Base-by-base conservation (phyloP, 2,329 filamentous ascomycete species). In the Hypoxylon sp. region DNA sequence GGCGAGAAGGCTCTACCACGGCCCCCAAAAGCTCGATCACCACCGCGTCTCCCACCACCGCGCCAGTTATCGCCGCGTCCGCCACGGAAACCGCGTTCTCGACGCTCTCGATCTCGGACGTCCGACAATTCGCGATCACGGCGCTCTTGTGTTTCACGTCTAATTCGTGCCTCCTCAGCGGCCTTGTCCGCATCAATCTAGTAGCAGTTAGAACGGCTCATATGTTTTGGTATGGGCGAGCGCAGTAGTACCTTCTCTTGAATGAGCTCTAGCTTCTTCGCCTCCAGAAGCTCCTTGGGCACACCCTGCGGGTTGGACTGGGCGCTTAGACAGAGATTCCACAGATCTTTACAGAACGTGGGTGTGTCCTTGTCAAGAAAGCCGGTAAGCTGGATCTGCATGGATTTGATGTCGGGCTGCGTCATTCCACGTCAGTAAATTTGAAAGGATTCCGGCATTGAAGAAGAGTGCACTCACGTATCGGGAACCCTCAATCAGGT, bases 321-420 rank as follows among this genome's bases (percentile, higher is more conserved):
- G 8, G 93, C 96, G 78, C 94, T 97, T 46, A 99, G 81, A 72
- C 95, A 91, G 16, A 99, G 82, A 63, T 90, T 92, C 96, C 96
- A 99, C 11, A 99, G 81, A 68, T 97, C 93, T 76, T 97, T 95
- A 79, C 95, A 97, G 76, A 99, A 99, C 0, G 85, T 80, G 1
- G 93, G 84, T 0, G 93, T 96, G 71, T 98, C 93, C 78, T 96
- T 95, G 74, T 97, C 94, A 71, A 99, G 87, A 74, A 99, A 99
- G 1, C 95, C 96, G 1, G 93, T 96, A 68, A 99, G 89, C 74
- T 96, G 91, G 71, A 97, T 97, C 77, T 99, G 96, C 58, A 98
- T 85, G 46, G 91, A 89, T 80, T 98, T 99, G 79, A 98, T 96
- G 77, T 98, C 93, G 69, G 95, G 96, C 94, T 98, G 72, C 40